phyloP scores from a whole-genome alignment of 768 basidiomycete species.

The Tubosaeta sp. region DNA sequence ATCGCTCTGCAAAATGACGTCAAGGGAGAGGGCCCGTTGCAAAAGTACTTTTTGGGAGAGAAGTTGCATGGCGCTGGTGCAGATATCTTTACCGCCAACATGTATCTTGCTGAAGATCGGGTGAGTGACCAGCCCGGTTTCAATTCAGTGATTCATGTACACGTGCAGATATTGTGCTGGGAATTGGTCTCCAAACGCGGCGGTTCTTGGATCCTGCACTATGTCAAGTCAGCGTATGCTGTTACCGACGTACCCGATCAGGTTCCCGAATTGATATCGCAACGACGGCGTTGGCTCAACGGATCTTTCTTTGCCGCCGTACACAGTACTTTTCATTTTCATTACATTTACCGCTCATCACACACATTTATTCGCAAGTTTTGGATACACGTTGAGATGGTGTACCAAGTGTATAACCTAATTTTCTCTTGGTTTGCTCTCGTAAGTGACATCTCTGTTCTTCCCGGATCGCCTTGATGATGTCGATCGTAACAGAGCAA shows the following conservation, averaged over 20 bases:
- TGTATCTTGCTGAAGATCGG: slow-evolving; percentile 93
- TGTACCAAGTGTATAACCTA: slow-evolving; percentile 88
- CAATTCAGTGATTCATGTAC: slow-evolving; percentile 3
- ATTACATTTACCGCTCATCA: slow-evolving; percentile 90
- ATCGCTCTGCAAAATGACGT: slow-evolving; percentile 87
- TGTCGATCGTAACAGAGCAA: slow-evolving; percentile 53
- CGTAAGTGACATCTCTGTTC: slow-evolving; percentile 36
- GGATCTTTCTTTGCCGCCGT: slow-evolving; percentile 98
- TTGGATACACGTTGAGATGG: slow-evolving; percentile 92
- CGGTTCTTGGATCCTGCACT: slow-evolving; percentile 89
- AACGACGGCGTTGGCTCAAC: slow-evolving; percentile 95
- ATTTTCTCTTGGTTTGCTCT: slow-evolving; percentile 91
- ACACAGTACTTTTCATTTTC: slow-evolving; percentile 88
- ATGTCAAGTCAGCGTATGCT: slow-evolving; percentile 92
- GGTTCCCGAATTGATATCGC: slow-evolving; percentile 92
- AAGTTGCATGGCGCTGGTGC: slow-evolving; percentile 86
- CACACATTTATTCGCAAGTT: slow-evolving; percentile 80
- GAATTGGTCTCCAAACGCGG: slow-evolving; percentile 94
- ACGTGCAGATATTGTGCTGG: slow-evolving; percentile 83
- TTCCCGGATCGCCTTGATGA: background rate
- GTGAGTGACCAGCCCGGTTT: slow-evolving; percentile 30
- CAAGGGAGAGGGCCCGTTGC: slow-evolving; percentile 80
- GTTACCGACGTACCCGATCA: slow-evolving; percentile 93
- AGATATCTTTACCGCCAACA: slow-evolving; percentile 93
- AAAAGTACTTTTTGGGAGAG: slow-evolving; percentile 97